Base-by-base conservation (phyloP, 2,329 filamentous ascomycete genomes). In the Furcasterigmium furcatum region DNA sequence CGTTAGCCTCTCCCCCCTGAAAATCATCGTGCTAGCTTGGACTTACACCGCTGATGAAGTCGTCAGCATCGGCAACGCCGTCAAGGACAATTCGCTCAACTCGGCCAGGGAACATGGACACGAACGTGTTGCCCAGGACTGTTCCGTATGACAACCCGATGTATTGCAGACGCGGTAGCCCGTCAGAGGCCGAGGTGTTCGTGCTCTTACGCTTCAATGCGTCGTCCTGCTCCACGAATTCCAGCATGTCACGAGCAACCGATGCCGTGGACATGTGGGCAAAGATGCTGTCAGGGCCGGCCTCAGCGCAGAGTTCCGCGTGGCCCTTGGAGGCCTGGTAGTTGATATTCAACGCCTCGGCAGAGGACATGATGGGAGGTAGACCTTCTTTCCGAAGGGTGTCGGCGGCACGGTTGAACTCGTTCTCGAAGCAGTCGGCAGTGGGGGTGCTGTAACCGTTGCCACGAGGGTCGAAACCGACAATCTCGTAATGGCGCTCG, bases 131-230 rank as follows among this genome's bases (percentile, higher is more conserved):
- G 44, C 62, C 61, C 14, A 58, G 48, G 24, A 57, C 46, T 18
- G 63, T 64, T 38, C 63, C 62, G 50, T 65, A 66, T 6, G 72
- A 76, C 43, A 77, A 68, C 0, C 76, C 74, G 61, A 72, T 69
- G 51, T 76, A 79, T 52, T 71, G 70, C 24, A 77, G 51, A 12
- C 58, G 50, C 4, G 57, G 46, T 42, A 1, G 52, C 39, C 27
- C 49, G 47, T 2, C 34, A 24, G 13, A 20, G 7, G 2, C 38
- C 32, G n/a, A 20, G n/a, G 8, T 34, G 45, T 13, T 43, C 9
- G n/a, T 36, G 27, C 19, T 38, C 24, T 22, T 48, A 39, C 13
- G 12, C 8, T 18, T 19, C n/a, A 64, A 51, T 50, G 69, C 65
- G 13, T 67, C 64, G 18, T 69, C 51, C 46, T 60, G 61, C 46